A percentile compares a stretch with the other conserved stretches of the same genome.
Conservation (phyloP, 257 asterid species). For the Solanum ossicruentum region DNA sequence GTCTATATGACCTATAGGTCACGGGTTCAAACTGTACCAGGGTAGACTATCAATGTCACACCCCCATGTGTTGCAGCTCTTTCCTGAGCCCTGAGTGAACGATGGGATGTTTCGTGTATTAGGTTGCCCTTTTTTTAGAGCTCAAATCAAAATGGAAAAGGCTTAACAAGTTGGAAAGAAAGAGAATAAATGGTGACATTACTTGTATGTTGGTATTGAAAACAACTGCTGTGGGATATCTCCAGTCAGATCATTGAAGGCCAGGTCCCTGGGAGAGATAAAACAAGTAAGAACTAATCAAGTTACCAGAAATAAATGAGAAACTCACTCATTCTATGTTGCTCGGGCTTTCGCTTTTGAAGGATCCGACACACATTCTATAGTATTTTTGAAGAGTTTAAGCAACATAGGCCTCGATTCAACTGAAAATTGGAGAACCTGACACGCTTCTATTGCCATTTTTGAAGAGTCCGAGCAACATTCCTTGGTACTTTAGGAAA, state of each 20-base stretch:
- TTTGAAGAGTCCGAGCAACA: not conserved
- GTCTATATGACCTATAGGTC: not conserved
- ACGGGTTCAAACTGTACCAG: not conserved
- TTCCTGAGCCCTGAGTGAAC: too few species aligned
- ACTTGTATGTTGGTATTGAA: slow-evolving; percentile 60
- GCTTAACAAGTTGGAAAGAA: not conserved
- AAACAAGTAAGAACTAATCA: not conserved
- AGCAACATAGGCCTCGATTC: not conserved
- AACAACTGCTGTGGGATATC: slow-evolving; percentile 48
- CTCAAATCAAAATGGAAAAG: not conserved
- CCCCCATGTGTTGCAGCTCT: too few species aligned
- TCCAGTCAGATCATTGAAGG: slow-evolving; percentile 65
- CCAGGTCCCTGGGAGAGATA: slow-evolving; percentile 52
- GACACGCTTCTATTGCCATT: not conserved
- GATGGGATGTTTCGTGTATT: not conserved
- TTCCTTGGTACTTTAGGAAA: not conserved
- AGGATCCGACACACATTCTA: not conserved
- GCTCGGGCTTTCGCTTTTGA: not conserved
- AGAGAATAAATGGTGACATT: slow-evolving; percentile 1
- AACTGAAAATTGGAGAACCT: not conserved
- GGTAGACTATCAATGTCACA: not conserved
- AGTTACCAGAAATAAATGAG: not conserved
- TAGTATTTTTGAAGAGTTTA: not conserved
- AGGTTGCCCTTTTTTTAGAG: not conserved
- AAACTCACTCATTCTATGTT: not conserved